A percentile compares a stretch with the other conserved stretches of the same genome.
phyloP scores from a whole-genome alignment of 2,329 filamentous ascomycete species.

The Aspergillus melleus region DNA sequence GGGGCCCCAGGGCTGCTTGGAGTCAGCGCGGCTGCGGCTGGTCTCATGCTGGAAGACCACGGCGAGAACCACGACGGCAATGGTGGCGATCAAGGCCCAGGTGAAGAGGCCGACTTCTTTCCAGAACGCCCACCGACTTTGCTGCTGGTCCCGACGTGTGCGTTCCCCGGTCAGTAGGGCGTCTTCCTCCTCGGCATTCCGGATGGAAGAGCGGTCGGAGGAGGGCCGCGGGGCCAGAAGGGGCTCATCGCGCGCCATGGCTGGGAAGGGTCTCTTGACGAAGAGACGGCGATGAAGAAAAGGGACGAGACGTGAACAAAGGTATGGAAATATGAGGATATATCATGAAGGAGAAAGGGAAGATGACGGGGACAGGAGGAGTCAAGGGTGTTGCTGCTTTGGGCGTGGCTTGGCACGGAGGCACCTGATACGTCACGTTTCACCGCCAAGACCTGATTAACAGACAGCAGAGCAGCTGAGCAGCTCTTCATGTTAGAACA shows the following conservation, averaged over 20 bases:
- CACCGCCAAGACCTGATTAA: background rate
- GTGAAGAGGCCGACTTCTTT: constrained; percentile 74
- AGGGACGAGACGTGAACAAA: background rate
- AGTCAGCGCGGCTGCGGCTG: constrained; percentile 37
- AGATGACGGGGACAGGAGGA: background rate
- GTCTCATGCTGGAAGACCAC: constrained; percentile 74
- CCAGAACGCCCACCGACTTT: constrained; percentile 58
- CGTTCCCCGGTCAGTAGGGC: constrained; percentile 60
- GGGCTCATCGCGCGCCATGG: constrained; percentile 49
- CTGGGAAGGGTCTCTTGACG: background rate
- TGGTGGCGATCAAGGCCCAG: constrained; percentile 81
- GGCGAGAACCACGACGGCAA: constrained; percentile 74
- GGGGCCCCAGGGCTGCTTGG: constrained; percentile 36
- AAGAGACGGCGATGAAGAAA: background rate
- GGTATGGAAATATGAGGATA: background rate
- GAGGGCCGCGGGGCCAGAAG: constrained; percentile 56
- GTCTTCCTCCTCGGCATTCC: constrained; percentile 62
- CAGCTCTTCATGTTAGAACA: background rate
- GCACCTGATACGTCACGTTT: constrained; percentile 35
- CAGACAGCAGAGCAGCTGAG: background rate
- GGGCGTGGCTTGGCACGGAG: constrained; percentile 23
- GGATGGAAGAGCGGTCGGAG: constrained; percentile 57
- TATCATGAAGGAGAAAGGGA: background rate
- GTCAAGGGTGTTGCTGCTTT: constrained; percentile 2
- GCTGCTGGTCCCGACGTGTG: constrained; percentile 28